A percentile compares a stretch with the other conserved stretches of the same genome.
phyloP scores from a whole-genome alignment of 305 asterid genomes.

The Rubia balearica region DNA sequence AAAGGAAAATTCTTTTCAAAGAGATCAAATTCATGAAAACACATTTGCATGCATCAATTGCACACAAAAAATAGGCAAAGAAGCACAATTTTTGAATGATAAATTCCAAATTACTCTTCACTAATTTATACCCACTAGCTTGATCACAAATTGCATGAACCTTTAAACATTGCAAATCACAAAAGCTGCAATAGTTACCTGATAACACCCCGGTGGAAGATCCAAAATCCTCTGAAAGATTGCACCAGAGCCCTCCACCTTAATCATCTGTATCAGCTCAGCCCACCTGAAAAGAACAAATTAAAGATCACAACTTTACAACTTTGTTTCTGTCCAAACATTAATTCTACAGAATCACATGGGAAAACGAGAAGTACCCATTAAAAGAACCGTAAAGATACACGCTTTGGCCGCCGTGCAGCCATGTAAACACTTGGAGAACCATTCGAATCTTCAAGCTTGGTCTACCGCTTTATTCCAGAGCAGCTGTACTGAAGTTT shows the following conservation, averaged over 20 bases:
- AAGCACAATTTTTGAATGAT: neutral
- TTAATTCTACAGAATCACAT: neutral
- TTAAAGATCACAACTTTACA: slow-evolving; percentile 5
- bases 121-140: neutral
- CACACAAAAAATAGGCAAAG: neutral
- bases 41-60: slow-evolving; percentile 4
- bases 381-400: slow-evolving; percentile 49
- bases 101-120: neutral
- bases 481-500: slow-evolving; percentile 2
- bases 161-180: neutral
- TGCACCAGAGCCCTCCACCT: slow-evolving; percentile 42
- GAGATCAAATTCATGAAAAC: neutral
- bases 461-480: neutral
- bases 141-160: slow-evolving; percentile 1
- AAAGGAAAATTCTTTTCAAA: neutral
- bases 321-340: neutral
- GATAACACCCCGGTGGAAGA: slow-evolving; percentile 60
- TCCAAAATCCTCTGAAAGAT: slow-evolving; percentile 46
- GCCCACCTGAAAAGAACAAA: slow-evolving; percentile 38
- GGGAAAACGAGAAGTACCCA: slow-evolving; percentile 34
- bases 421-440: slow-evolving; percentile 54
- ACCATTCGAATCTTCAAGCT: slow-evolving; percentile 38
- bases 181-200: slow-evolving; percentile 31
- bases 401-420: slow-evolving; percentile 54
- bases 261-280: slow-evolving; percentile 36